Evolutionary conservation across 2,329 filamentous ascomycete species (phyloP).

Genomic region (Hypoxylon rubiginosum): DNA sequence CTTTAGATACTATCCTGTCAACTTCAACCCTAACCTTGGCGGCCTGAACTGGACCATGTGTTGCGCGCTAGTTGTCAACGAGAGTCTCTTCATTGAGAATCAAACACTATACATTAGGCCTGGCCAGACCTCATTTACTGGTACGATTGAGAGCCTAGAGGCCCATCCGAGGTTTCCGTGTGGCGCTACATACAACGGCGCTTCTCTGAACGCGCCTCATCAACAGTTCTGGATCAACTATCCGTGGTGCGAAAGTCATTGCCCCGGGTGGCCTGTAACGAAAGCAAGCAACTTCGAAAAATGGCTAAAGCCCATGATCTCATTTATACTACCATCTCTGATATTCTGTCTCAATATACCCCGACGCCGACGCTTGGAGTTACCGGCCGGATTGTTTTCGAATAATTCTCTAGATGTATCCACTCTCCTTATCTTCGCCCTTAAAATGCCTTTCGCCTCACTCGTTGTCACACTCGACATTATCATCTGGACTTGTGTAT

Average conservation of each 20-base stretch:
- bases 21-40: conserved; percentile 25
- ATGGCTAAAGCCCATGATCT: conserved; percentile 29
- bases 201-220: conserved; percentile 12
- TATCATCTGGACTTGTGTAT: conserved; percentile 26
- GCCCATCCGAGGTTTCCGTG: conserved; percentile 27
- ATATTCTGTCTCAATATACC: conserved; percentile 34
- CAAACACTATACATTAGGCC: conserved; percentile 22
- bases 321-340: conserved; percentile 29
- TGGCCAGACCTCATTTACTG: conserved; percentile 25
- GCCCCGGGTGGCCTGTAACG: conserved; percentile 26
- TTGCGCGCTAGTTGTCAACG: conserved; percentile 26
- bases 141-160: conserved; percentile 20
- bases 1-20: conserved; percentile 7
- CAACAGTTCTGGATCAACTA: conserved; percentile 28
- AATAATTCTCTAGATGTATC: conserved; percentile 13
- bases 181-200: conserved; percentile 23
- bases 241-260: conserved; percentile 24
- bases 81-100: conserved; percentile 26
- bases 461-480: conserved; percentile 22
- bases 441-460: conserved; percentile 24
- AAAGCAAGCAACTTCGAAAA: conserved; percentile 1
- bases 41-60: conserved; percentile 30
- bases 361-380: conserved; percentile 19
- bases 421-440: conserved; percentile 8
- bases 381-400: conserved; percentile 19